Evolutionary conservation across 805 yeast genomes (phyloP), one percentile per base, ranked within the genome.

Genomic region (Metschnikowia reukaufii): DNA sequence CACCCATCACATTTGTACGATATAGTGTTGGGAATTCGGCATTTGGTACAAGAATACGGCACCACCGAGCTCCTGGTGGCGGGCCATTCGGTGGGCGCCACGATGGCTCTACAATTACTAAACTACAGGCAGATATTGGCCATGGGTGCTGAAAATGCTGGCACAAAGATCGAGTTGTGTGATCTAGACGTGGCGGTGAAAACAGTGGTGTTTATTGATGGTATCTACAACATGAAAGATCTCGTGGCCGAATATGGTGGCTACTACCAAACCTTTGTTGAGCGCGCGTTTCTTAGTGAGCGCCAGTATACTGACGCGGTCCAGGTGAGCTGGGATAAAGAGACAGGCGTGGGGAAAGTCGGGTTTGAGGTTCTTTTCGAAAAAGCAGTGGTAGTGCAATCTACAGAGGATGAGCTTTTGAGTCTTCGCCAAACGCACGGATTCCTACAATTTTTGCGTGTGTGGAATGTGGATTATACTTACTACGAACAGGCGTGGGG

Each of bases 31-130:
- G 86, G 80, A 0, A 53, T 86, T 6, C 55, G 59, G 31, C 48
- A 56, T 6, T 54, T 77, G 13, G 39, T 47, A 4, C 31, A 27
- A n/a, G 29, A 50, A 3, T 43, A 36, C 72, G 3, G 63, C 64
- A 2, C 51, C 7, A 27, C 41, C 2, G 40, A 50, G 4, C 25
- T 62, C n/a, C 64, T 56, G 59, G 13, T 71, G 0, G 69, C 79
- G 9, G 96, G 96, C 0, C 96, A 88, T 65, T 85, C 94, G 1
- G 94, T 82, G 4, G 96, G 96, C 2, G 88, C 91, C 1, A 81
- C 86, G 1, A 59, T 86, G 39, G 67, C 76, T 4, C 68, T 82
- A 30, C 91, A 86, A 56, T 52, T 77, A n/a, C 53, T 78, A 9
- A 65, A 68, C 42, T 59, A 49, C 42, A 43, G 34, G 15, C 50